Conservation (phyloP, 2,329 filamentous ascomycete species). For the Colletotrichum navitas region DNA sequence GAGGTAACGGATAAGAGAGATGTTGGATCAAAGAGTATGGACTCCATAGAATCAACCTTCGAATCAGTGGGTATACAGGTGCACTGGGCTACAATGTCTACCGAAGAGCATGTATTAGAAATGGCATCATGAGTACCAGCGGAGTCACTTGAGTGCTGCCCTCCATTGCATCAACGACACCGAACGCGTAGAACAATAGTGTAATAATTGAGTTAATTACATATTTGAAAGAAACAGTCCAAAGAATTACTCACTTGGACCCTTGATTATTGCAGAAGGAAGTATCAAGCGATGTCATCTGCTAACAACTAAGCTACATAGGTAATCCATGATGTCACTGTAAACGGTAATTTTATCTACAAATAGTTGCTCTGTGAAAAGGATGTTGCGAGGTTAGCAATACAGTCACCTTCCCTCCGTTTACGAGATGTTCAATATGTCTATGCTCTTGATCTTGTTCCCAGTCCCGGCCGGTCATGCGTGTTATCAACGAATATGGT, state of each 20-base stretch:
- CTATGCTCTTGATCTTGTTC: neutral
- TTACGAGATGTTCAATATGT: neutral
- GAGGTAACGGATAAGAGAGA: slow-evolving; percentile 2
- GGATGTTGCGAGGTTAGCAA: neutral
- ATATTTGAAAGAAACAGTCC: neutral
- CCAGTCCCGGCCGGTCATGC: neutral
- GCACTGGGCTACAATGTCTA: neutral
- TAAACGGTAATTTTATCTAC: neutral
- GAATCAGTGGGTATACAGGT: neutral
- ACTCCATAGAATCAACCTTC: neutral
- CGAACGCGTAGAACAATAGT: neutral
- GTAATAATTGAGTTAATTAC: neutral
- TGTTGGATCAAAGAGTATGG: neutral
- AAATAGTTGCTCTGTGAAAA: neutral
- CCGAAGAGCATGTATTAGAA: neutral
- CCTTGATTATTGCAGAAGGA: no score
- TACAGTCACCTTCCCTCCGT: neutral
- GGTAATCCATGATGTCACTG: neutral
- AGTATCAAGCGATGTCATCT: neutral
- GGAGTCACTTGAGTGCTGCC: neutral
- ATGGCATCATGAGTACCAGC: no score
- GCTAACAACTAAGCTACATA: neutral
- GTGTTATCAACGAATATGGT: neutral
- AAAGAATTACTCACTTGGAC: neutral
- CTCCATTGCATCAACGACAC: no score